Evolutionary conservation across 192 early-diverging fungal species (phyloP).

Genomic region (Coemansia sp.): DNA sequence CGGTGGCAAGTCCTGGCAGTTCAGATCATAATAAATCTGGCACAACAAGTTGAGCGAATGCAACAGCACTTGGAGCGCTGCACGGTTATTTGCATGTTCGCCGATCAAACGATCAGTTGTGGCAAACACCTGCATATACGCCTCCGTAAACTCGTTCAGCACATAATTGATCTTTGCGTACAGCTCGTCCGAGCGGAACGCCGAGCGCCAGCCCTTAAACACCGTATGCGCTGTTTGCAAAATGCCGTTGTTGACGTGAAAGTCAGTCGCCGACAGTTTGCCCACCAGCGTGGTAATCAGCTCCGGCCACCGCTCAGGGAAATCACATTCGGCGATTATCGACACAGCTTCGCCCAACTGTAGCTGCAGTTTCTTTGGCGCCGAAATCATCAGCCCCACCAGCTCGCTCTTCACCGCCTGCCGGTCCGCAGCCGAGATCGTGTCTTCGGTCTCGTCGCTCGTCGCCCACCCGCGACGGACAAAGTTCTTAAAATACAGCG

Average conservation of each 20-base stretch:
- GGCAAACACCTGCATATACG: constrained; percentile 81
- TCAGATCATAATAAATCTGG: constrained; percentile 93
- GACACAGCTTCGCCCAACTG: constrained; percentile 92
- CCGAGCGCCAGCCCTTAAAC: constrained; percentile 88
- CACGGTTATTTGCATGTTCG: constrained; percentile 58
- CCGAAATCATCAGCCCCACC: constrained; percentile 80
- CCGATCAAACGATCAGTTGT: constrained; percentile 78
- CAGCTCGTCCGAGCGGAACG: constrained; percentile 74
- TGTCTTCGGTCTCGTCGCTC: constrained; percentile 42
- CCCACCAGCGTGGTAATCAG: constrained; percentile 76
- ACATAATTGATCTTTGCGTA: constrained; percentile 92
- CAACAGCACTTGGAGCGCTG: constrained; percentile 67
- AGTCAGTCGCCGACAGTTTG: constrained; percentile 74
- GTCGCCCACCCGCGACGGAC: constrained; percentile 81
- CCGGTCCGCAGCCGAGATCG: constrained; percentile 61
- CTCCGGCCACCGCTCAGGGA: constrained; percentile 83
- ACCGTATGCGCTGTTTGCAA: constrained; percentile 94
- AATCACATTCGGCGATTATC: constrained; percentile 90
- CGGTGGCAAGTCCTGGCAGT: constrained; percentile 94
- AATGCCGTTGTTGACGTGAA: constrained; percentile 83
- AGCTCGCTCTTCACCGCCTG: constrained; percentile 77
- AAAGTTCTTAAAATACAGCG: constrained; percentile 96
- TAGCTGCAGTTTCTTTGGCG: constrained; percentile 74
- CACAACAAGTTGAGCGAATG: constrained; percentile 73
- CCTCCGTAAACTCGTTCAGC: constrained; percentile 75